Conservation (phyloP, 1,284 basidiomycete species). For the Cerioporus squamosus region DNA sequence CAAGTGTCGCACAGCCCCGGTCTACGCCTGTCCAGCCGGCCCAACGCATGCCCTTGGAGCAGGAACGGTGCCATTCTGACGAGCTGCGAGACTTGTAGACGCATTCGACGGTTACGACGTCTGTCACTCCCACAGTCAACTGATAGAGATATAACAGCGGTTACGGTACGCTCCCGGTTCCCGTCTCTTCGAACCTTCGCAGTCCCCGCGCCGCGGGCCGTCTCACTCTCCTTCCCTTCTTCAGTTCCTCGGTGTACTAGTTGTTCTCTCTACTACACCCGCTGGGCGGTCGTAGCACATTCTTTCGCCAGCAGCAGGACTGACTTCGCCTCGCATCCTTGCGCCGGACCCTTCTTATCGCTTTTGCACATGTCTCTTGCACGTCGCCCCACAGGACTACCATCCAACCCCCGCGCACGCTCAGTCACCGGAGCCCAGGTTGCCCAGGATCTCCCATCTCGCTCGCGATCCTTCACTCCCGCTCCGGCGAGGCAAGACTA, state of each 20-base stretch:
- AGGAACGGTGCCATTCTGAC: background rate
- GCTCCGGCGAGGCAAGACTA: constrained; percentile 17
- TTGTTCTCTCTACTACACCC: constrained; percentile 24
- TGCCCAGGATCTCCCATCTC: constrained; percentile 20
- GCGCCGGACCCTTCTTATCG: no score
- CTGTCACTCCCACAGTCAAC: constrained; percentile 16
- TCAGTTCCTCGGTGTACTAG: constrained; percentile 18
- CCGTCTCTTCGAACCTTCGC: background rate
- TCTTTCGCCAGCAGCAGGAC: constrained; percentile 23
- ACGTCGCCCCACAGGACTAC: constrained; percentile 33
- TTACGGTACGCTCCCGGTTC: constrained; percentile 2
- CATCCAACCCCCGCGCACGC: constrained; percentile 32
- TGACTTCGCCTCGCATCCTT: constrained; percentile 12
- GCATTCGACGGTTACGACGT: constrained; percentile 16
- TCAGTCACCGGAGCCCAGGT: constrained; percentile 9
- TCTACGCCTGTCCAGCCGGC: background rate
- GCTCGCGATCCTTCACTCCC: constrained; percentile 22
- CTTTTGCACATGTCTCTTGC: constrained; percentile 29
- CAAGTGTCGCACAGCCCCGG: constrained; percentile 5
- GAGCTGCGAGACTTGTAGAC: background rate
- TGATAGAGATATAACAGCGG: constrained; percentile 16
- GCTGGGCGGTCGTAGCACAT: constrained; percentile 23
- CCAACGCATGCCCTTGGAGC: background rate
- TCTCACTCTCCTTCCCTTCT: constrained; percentile 9
- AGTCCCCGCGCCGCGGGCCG: background rate